Percentiles rank a stretch among this genome's conserved stretches.
These are phyloP conservation scores for Saccharomycopsis schoenii DNA, from an alignment of 805 yeast genomes.

Conservation along the genomic window DNA sequence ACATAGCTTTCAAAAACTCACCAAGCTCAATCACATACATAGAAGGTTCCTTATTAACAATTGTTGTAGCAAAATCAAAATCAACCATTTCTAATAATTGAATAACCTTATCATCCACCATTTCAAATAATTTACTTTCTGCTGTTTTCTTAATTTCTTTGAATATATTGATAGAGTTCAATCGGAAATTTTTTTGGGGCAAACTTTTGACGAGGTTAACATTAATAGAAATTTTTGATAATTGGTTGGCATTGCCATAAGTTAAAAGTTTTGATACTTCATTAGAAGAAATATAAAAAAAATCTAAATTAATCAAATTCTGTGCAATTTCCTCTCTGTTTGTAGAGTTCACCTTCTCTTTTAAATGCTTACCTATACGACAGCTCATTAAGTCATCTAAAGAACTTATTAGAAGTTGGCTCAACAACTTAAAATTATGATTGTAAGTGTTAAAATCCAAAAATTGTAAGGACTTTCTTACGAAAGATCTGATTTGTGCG, in stretches of 20 bases:
- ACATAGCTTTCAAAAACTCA: constrained; percentile 72
- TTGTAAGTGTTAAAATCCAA: constrained; percentile 54
- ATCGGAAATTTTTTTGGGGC: constrained; percentile 28
- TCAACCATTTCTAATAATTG: constrained; percentile 78
- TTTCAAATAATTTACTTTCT: constrained; percentile 69
- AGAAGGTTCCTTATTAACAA: constrained; percentile 51
- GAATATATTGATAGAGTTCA: constrained; percentile 47
- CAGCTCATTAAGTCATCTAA: constrained; percentile 62
- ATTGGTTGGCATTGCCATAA: constrained; percentile 28
- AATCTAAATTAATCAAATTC: constrained; percentile 78
- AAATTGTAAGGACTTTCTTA: constrained; percentile 56
- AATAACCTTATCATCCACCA: constrained; percentile 72
- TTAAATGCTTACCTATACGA: constrained; percentile 56
- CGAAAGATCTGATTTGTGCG: constrained; percentile 55
- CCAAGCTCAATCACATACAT: constrained; percentile 75
- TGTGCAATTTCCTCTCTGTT: constrained; percentile 89
- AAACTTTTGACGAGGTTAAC: constrained; percentile 27
- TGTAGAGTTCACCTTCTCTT: constrained; percentile 51
- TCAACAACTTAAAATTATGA: constrained; percentile 49
- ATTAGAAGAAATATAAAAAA: constrained; percentile 64
- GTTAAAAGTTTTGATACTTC: constrained; percentile 44
- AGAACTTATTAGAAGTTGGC: constrained; percentile 46
- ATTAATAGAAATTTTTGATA: constrained; percentile 27
- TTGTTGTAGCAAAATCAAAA: constrained; percentile 66
- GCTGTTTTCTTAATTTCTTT: constrained; percentile 55